phyloP scores from a whole-genome alignment of 768 basidiomycete species.

The Pilatotrama ljubarskyi region DNA sequence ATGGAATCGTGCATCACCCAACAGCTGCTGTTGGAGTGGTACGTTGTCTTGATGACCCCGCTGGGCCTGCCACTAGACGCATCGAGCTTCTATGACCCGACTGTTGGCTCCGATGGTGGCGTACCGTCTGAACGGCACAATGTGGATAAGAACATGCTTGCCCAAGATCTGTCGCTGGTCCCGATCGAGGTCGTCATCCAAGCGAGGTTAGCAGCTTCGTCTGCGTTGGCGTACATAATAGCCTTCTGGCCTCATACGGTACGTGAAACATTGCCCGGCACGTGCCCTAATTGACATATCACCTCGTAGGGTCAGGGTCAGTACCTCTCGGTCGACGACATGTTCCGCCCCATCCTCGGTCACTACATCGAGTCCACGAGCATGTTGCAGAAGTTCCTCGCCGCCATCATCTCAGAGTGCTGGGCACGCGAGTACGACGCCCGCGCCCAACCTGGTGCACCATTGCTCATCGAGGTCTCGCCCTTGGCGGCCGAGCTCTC shows the following conservation, averaged over 20 bases:
- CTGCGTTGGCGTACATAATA: slow-evolving; percentile 72
- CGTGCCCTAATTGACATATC: not conserved
- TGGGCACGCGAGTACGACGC: slow-evolving; percentile 71
- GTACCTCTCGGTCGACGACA: slow-evolving; percentile 49
- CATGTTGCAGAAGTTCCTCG: slow-evolving; percentile 87
- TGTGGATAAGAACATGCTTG: slow-evolving; percentile 94
- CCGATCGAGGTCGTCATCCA: slow-evolving; percentile 73
- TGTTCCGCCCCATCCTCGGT: slow-evolving; percentile 71
- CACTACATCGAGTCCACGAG: slow-evolving; percentile 86
- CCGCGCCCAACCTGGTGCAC: slow-evolving; percentile 29
- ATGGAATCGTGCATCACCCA: slow-evolving; percentile 57
- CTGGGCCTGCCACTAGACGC: slow-evolving; percentile 77
- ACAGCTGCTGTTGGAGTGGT: slow-evolving; percentile 77
- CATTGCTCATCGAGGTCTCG: slow-evolving; percentile 54
- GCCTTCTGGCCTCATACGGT: slow-evolving; percentile 67
- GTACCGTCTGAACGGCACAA: slow-evolving; percentile 72
- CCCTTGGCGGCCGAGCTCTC: slow-evolving; percentile 68
- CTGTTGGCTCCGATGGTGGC: slow-evolving; percentile 45
- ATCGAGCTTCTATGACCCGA: slow-evolving; percentile 65
- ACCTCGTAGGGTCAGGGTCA: slow-evolving; percentile 18
- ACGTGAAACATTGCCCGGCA: too few species aligned
- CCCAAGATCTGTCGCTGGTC: slow-evolving; percentile 85
- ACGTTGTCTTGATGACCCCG: slow-evolving; percentile 85
- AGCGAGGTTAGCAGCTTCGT: slow-evolving; percentile 76
- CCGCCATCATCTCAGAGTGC: slow-evolving; percentile 87